Percentiles rank a stretch among this genome's conserved stretches.
Evolutionary conservation across 208 protist genomes (phyloP).

Genomic region (Strigomonas galati): DNA sequence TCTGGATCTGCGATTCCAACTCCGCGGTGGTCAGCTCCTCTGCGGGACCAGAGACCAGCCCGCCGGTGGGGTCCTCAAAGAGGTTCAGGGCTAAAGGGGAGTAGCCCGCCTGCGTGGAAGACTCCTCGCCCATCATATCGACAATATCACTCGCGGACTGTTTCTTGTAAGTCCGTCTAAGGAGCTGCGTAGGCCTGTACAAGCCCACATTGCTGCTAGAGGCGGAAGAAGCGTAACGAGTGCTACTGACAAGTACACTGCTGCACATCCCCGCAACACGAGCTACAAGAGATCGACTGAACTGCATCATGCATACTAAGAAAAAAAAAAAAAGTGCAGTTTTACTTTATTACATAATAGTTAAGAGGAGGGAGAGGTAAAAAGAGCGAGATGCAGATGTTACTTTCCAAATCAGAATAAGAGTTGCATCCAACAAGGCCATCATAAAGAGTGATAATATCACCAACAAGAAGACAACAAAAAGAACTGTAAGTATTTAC

Average conservation of each 20-base stretch:
- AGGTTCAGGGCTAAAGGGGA: constrained; percentile 56
- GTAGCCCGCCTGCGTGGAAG: constrained; percentile 12
- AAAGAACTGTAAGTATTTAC: neutral
- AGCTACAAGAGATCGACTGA: neutral
- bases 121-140: constrained; percentile 4
- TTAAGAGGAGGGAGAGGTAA: neutral
- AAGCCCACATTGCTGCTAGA: neutral
- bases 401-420: neutral
- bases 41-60: constrained; percentile 56
- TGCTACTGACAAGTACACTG: neutral
- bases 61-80: constrained; percentile 84
- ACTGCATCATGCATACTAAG: neutral
- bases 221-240: neutral
- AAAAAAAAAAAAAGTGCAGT: neutral
- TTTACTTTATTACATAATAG: neutral
- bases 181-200: neutral
- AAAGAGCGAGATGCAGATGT: constrained; percentile 9
- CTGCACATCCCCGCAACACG: neutral
- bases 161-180: neutral
- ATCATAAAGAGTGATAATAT: neutral
- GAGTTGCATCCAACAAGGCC: neutral
- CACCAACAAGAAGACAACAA: neutral
- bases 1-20: constrained; percentile 59
- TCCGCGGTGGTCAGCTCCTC: constrained; percentile 73
- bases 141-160: constrained; percentile 7